Conservation (phyloP, 345 rosid genomes). For the Arabidopsis suecica region DNA sequence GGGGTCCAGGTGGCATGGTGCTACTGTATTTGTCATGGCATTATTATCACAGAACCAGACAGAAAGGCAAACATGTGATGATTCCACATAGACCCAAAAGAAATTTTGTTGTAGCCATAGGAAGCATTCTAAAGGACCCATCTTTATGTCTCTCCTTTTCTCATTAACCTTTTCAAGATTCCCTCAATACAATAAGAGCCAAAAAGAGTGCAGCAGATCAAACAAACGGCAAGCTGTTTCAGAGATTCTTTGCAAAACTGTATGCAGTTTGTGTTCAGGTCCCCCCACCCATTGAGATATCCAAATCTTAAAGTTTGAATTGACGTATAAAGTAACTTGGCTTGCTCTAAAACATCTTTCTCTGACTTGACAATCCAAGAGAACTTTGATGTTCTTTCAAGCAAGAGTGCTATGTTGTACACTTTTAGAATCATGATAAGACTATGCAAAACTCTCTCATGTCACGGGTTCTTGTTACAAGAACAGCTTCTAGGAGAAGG, state of each 20-base stretch:
- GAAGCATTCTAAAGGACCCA: constrained; percentile 37
- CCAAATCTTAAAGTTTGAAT: constrained; percentile 35
- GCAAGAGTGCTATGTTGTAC: constrained; percentile 41
- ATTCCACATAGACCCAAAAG: constrained; percentile 45
- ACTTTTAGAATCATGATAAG: constrained; percentile 34
- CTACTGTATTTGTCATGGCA: constrained; percentile 35
- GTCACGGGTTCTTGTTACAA: constrained; percentile 39
- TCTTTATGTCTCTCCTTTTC: constrained; percentile 35
- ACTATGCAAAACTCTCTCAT: constrained; percentile 25
- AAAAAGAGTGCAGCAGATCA: not conserved
- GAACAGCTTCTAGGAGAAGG: constrained; percentile 21
- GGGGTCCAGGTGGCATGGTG: constrained; percentile 35
- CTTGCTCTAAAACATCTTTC: constrained; percentile 42
- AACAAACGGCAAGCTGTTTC: constrained; percentile 30
- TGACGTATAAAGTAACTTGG: constrained; percentile 42
- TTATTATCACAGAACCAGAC: constrained; percentile 40
- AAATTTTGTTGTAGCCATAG: constrained; percentile 27
- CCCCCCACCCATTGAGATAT: constrained; percentile 40
- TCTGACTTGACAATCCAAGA: constrained; percentile 42
- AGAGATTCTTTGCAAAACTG: constrained; percentile 16
- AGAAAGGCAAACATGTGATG: constrained; percentile 49
- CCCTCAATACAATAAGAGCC: constrained; percentile 26
- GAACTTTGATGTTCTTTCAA: constrained; percentile 40
- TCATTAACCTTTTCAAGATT: constrained; percentile 38
- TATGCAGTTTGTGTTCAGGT: constrained; percentile 16